A percentile compares a stretch with the other conserved stretches of the same genome.
Evolutionary conservation across 75 land plant species (phyloP).

Genomic region (Azolla pinnata): DNA sequence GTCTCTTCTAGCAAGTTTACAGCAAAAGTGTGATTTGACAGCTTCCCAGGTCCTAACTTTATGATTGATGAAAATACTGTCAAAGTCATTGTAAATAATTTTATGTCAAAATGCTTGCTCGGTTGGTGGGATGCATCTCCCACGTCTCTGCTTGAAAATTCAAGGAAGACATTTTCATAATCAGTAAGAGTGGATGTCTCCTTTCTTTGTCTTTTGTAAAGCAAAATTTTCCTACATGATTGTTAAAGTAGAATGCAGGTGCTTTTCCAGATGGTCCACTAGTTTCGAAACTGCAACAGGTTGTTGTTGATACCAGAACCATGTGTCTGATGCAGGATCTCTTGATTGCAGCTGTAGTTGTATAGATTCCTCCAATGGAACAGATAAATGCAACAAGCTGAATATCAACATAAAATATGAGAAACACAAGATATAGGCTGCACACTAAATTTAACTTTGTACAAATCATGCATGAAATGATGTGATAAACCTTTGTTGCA

Average conservation of each 20-base stretch:
- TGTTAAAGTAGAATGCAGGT: slow-evolving; percentile 10
- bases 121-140: slow-evolving; percentile 11
- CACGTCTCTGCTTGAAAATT: slow-evolving; percentile 9
- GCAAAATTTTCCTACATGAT: too few species aligned
- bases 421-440: not conserved
- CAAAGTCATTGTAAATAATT: slow-evolving; percentile 14
- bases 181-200: too few species aligned
- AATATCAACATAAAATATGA: slow-evolving; percentile 9
- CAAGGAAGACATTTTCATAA: too few species aligned
- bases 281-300: slow-evolving; percentile 31
- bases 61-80: slow-evolving; percentile 20
- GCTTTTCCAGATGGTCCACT: slow-evolving; percentile 19
- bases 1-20: slow-evolving; percentile 18
- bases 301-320: slow-evolving; percentile 82
- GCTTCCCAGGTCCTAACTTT: slow-evolving; percentile 26
- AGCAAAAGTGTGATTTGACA: slow-evolving; percentile 20
- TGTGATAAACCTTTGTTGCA: slow-evolving; percentile 55
- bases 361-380: slow-evolving; percentile 61
- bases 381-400: slow-evolving; percentile 55
- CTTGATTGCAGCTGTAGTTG: slow-evolving; percentile 54
- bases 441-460: not conserved
- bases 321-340: slow-evolving; percentile 62
- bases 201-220: too few species aligned
- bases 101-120: slow-evolving; percentile 17
- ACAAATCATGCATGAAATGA: not conserved